A percentile compares a stretch with the other conserved stretches of the same genome.
These are phyloP conservation scores for Radiomyces spectabilis DNA, from an alignment of 192 early-diverging fungal species.

Conservation along the genomic window DNA sequence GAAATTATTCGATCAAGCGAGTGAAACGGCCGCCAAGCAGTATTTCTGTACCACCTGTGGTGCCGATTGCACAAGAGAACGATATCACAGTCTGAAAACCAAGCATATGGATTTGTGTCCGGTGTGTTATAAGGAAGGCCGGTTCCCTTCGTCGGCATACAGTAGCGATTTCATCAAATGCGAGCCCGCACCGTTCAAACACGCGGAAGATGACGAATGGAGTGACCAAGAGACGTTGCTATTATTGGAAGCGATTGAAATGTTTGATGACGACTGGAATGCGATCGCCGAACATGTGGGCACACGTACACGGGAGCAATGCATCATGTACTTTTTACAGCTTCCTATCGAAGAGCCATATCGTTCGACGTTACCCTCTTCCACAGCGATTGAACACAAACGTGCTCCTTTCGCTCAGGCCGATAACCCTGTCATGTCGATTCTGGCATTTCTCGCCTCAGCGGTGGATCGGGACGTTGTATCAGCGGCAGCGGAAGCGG, in stretches of 20 bases:
- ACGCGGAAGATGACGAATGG: slow-evolving; percentile 64
- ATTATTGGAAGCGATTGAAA: slow-evolving; percentile 89
- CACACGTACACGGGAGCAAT: slow-evolving; percentile 84
- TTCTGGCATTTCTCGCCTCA: slow-evolving; percentile 86
- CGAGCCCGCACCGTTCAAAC: slow-evolving; percentile 44
- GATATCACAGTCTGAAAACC: slow-evolving; percentile 82
- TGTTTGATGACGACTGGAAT: slow-evolving; percentile 96
- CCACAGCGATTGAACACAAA: slow-evolving; percentile 42
- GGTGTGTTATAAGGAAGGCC: slow-evolving; percentile 86
- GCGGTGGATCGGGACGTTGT: slow-evolving; percentile 90
- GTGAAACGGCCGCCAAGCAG: no score
- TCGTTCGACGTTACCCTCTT: slow-evolving; percentile 18
- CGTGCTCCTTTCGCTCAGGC: slow-evolving; percentile 71
- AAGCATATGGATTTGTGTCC: slow-evolving; percentile 78
- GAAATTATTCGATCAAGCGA: no score
- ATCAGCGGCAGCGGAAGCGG: slow-evolving; percentile 76
- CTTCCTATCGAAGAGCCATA: slow-evolving; percentile 92
- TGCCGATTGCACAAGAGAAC: slow-evolving; percentile 67
- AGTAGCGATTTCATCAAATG: slow-evolving; percentile 86
- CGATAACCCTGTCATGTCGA: slow-evolving; percentile 92
- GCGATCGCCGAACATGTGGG: slow-evolving; percentile 91
- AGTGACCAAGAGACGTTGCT: slow-evolving; percentile 87
- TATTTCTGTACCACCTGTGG: slow-evolving; percentile 87
- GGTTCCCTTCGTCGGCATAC: slow-evolving; percentile 79
- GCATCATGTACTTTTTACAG: slow-evolving; percentile 84